These are phyloP conservation scores for Ganoderma sp. DNA, from an alignment of 1,284 basidiomycete genomes.

Conservation along the genomic window DNA sequence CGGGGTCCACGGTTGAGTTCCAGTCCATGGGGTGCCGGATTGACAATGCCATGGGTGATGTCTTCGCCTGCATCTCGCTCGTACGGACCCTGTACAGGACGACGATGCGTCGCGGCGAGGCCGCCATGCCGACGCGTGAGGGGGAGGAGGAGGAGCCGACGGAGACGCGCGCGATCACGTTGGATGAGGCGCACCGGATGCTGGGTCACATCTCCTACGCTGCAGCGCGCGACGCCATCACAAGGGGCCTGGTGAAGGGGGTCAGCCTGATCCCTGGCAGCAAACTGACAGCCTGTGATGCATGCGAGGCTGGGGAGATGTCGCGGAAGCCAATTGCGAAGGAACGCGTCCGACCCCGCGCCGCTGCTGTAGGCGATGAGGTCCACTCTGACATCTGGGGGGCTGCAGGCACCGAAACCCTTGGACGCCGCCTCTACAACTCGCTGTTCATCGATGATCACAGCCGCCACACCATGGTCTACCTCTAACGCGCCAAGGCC, in stretches of 20 bases:
- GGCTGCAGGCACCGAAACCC: conserved; percentile 16
- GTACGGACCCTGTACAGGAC: conserved; percentile 4
- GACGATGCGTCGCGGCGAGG: not conserved
- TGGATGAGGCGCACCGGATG: conserved; percentile 16
- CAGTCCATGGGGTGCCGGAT: conserved; percentile 36
- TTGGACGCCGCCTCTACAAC: conserved; percentile 26
- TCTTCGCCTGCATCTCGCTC: conserved; percentile 3
- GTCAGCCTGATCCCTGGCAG: conserved; percentile 7
- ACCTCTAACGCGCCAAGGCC: conserved; percentile 31
- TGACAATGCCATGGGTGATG: not conserved
- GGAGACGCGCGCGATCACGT: not conserved
- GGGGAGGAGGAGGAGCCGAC: not conserved
- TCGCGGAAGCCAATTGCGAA: conserved; percentile 30
- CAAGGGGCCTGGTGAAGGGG: conserved; percentile 19
- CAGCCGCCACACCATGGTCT: conserved; percentile 12
- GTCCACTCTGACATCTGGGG: conserved; percentile 37
- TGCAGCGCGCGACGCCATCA: conserved; percentile 6
- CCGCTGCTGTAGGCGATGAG: conserved; percentile 29
- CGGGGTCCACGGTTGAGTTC: conserved; percentile 41
- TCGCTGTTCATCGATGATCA: conserved; percentile 36
- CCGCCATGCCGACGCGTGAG: not conserved
- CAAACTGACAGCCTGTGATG: conserved; percentile 23
- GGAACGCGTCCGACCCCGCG: conserved; percentile 16
- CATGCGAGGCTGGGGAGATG: conserved; percentile 34
- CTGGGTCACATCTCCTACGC: conserved; percentile 18